Evolutionary conservation across 208 protist species (phyloP).

Genomic region (Trypanosoma lewisi): DNA sequence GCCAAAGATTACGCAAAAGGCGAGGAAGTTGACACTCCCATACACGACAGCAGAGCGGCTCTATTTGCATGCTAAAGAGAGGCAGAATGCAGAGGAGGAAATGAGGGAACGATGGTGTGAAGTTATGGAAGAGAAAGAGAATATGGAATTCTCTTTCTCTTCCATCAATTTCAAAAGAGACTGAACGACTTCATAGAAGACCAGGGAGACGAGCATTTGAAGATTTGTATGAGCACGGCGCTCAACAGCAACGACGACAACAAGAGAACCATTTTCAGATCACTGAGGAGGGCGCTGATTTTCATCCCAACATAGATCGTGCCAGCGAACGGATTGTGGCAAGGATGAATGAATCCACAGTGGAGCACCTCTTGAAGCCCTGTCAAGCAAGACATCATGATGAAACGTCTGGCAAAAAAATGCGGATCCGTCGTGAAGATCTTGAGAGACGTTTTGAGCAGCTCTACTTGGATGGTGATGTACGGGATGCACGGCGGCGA

Average conservation of each 20-base stretch:
- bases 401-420: neutral
- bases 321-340: slow-evolving; percentile 45
- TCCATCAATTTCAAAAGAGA: slow-evolving; percentile 34
- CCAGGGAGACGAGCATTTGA: slow-evolving; percentile 26
- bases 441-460: slow-evolving; percentile 17
- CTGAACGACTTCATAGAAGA: slow-evolving; percentile 26
- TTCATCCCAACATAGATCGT: slow-evolving; percentile 40
- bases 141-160: slow-evolving; percentile 16
- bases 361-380: slow-evolving; percentile 34
- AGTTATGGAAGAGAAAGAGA: slow-evolving; percentile 9
- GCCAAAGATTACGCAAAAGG: slow-evolving; percentile 24
- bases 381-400: slow-evolving; percentile 4
- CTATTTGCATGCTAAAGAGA: slow-evolving; percentile 33
- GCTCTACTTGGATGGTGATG: slow-evolving; percentile 7
- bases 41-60: slow-evolving; percentile 33
- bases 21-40: slow-evolving; percentile 23
- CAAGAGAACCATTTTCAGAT: neutral
- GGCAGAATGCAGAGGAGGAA: slow-evolving; percentile 15
- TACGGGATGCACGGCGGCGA: neutral
- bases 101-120: slow-evolving; percentile 3
- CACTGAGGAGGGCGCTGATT: slow-evolving; percentile 7
- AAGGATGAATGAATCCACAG: slow-evolving; percentile 34
- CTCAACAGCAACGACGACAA: slow-evolving; percentile 11
- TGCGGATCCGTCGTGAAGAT: slow-evolving; percentile 5
- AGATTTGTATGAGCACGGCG: slow-evolving; percentile 40